A percentile compares a stretch with the other conserved stretches of the same genome.
Conservation (phyloP, 495 filamentous ascomycete genomes). For the Jackrogersella multiformis region DNA sequence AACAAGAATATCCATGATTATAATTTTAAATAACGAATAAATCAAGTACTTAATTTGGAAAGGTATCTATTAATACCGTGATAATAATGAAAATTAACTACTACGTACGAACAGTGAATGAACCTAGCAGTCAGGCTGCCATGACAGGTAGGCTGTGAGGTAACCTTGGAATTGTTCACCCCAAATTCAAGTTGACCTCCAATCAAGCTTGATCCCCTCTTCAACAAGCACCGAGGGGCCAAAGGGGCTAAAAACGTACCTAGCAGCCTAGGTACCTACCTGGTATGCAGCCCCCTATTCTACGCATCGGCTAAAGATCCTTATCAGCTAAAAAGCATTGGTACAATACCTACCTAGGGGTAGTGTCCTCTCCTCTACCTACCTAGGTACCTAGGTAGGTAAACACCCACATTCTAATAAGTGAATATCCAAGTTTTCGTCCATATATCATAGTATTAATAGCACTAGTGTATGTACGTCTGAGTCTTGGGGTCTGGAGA, state of each 20-base stretch:
- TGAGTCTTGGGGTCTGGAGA: constrained; percentile 16
- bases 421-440: constrained; percentile 4
- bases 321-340: constrained; percentile 12
- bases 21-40: too few species aligned
- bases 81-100: too few species aligned
- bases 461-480: background rate
- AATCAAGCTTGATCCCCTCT: constrained; percentile 14
- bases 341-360: too few species aligned
- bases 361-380: constrained; percentile 7
- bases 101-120: constrained; percentile 7
- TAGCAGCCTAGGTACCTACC: too few species aligned
- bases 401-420: background rate
- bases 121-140: too few species aligned
- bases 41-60: too few species aligned
- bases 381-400: background rate
- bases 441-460: background rate
- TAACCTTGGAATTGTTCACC: constrained; percentile 7
- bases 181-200: constrained; percentile 8
- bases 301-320: constrained; percentile 33
- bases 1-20: constrained; percentile 5
- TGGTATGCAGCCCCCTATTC: constrained; percentile 36
- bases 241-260: constrained; percentile 23
- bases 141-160: too few species aligned
- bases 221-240: constrained; percentile 8
- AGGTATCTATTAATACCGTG: too few species aligned